These are phyloP conservation scores for Hydnum rufescens DNA, from an alignment of 768 basidiomycete genomes.

Conservation along the genomic window DNA sequence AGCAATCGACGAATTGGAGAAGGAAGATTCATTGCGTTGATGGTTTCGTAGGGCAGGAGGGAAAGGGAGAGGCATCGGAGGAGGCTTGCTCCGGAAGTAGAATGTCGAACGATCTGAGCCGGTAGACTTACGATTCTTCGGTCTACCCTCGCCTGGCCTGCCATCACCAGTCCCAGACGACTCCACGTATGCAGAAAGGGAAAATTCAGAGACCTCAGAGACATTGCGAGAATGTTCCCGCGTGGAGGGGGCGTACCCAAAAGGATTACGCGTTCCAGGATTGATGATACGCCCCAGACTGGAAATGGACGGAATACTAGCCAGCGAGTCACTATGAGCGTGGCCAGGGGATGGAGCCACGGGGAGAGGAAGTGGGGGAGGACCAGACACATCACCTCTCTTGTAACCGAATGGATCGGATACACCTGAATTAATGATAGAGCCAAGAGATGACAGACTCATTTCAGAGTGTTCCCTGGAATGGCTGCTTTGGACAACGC, in stretches of 20 bases:
- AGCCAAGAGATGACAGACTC: constrained; percentile 51
- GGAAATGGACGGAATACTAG: constrained; percentile 62
- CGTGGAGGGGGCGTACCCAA: constrained; percentile 48
- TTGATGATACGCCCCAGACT: constrained; percentile 55
- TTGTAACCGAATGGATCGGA: constrained; percentile 55
- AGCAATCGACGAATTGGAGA: constrained; percentile 33
- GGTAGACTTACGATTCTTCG: constrained; percentile 25
- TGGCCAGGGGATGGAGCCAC: constrained; percentile 21
- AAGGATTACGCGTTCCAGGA: constrained; percentile 45
- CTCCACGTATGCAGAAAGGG: constrained; percentile 24
- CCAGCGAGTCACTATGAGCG: constrained; percentile 34
- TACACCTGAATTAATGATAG: constrained; percentile 38
- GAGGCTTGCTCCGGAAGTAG: constrained; percentile 35
- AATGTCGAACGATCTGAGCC: constrained; percentile 65
- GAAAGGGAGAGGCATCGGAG: constrained; percentile 13
- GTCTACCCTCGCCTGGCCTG: constrained; percentile 15
- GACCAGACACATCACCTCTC: not conserved
- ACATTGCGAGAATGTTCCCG: constrained; percentile 34
- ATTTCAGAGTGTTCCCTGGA: not conserved
- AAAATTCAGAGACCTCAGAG: constrained; percentile 53
- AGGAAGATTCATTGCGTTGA: constrained; percentile 34
- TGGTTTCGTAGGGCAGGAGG: constrained; percentile 25
- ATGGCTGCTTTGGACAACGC: not conserved
- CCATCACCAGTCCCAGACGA: not conserved
- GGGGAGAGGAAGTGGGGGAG: constrained; percentile 27